Evolutionary conservation across 257 asterid genomes (phyloP), one percentile per base, ranked within the genome.

Genomic region (Thymus quinquecostatus): DNA sequence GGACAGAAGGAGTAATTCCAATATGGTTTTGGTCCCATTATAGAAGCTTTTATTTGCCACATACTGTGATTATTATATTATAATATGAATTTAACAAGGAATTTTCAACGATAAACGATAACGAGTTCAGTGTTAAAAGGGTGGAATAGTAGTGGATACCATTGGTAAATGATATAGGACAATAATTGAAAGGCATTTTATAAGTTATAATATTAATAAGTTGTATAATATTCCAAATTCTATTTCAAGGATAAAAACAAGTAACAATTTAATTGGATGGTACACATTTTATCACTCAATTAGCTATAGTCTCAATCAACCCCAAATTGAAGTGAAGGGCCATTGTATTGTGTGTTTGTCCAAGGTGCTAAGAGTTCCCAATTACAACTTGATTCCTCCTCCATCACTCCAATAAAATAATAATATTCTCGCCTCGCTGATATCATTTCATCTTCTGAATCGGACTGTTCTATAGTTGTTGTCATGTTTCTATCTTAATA

Each of bases 271-370:
- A 56, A 44, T 32, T 32, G 54, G 65, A 56, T 56, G 72, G 72
- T 57, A 73, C 11, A 12, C 32, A 64, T 73, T 21, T 73, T 40
- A 30, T 33, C 67, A 11, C 40, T 30, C 4, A 49, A 68, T 29
- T 47, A 47, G 48, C 62, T 47, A 59, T 30, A 60, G 79, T 75
- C 75, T 8, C 70, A 53, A 40, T 75, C 75, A 53, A 14, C 75
- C 67, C 60, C 66, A 53, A 75, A 41, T 62, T 53, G 60, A 12
- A 68, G 0, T 11, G 64, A 49, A 68, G 79, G 80, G 61, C 80
- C 80, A 68, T 68, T 61, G 3, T 27, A 13, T 75, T 68, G 74
- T 73, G 6, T 75, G 3, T 40, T 60, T 69, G 73, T 47, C 55
- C 45, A 38, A 45, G n/a, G 27, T 66, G 70, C 67, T 38, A 59